Evolutionary conservation across 352 stramenopile genomes (phyloP), one percentile per base, ranked within the genome.

Genomic region (Saprolegnia parasitica): DNA sequence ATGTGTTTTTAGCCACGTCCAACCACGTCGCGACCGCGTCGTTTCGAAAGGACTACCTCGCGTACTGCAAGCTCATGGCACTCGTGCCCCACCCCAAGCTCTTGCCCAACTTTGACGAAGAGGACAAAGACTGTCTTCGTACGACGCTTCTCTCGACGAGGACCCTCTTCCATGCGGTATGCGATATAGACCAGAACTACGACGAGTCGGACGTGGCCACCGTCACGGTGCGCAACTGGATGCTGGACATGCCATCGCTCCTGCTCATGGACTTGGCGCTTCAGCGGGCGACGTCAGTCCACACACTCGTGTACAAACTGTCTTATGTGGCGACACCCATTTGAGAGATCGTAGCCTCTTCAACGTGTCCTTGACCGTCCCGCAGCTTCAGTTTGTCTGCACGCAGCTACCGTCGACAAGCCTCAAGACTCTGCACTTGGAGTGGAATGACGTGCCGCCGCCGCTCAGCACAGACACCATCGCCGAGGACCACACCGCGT

Each of bases 1-100:
- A 35, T 42, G 24, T 60, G 13, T 3, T 4, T 1, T 3, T 16
- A 60, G 52, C 52, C 11, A 55, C 47, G 47, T 35, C 16, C 11
- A 60, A n/a, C 52, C 52, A 42, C 35, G n/a, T 24, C 3, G 24
- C 52, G 20, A 60, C 52, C 13, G 46, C 62, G 49, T 72, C 56
- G 55, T 88, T 93, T 56, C 83, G 83, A 3, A 75, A 78, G 13
- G 85, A 93, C 66, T 29, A 90, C 42, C 74, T 90, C 5, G 74
- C 75, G 50, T 91, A 86, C 71, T 90, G 79, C 70, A 78, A 76
- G 47, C 62, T 87, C 15, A 71, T 76, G 2, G 71, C 78, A 35
- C 72, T 90, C 46, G 78, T 82, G 3, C 83, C 83, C 20, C 83
- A 91, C 29, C 85, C 85, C 0, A 81, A 88, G 57, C 68, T 93